Evolutionary conservation across 768 basidiomycete species (phyloP).

Genomic region (Pleurotus pulmonarius): DNA sequence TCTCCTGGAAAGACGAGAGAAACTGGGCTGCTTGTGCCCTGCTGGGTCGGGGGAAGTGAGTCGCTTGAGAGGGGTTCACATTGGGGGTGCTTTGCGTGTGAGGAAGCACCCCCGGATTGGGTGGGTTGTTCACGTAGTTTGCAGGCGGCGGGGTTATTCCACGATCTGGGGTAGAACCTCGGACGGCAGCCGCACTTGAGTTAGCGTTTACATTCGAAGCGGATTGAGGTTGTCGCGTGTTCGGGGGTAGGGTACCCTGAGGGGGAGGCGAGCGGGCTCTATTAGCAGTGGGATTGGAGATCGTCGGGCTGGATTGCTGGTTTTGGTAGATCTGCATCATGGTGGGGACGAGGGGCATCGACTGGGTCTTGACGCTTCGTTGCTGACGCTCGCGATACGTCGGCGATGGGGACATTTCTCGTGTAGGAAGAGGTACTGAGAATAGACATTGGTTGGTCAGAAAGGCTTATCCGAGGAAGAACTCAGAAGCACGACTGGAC

Average conservation of each 20-base stretch:
- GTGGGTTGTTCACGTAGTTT: slow-evolving; percentile 3
- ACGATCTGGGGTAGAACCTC: slow-evolving; percentile 28
- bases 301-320: slow-evolving; percentile 44
- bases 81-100: slow-evolving; percentile 23
- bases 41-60: slow-evolving; percentile 56
- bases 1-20: slow-evolving; percentile 47
- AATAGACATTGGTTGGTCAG: slow-evolving; percentile 20
- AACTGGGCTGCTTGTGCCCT: slow-evolving; percentile 54
- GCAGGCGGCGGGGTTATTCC: slow-evolving; percentile 23
- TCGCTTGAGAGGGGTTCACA: slow-evolving; percentile 30
- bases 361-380: slow-evolving; percentile 54
- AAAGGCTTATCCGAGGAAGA: slow-evolving; percentile 9
- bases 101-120: neutral
- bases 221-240: slow-evolving; percentile 41
- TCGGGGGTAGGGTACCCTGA: slow-evolving; percentile 29
- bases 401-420: slow-evolving; percentile 50
- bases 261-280: slow-evolving; percentile 34
- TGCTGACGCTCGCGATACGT: slow-evolving; percentile 40
- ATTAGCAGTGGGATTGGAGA: slow-evolving; percentile 25
- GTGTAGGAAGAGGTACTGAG: slow-evolving; percentile 21
- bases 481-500: slow-evolving; percentile 8
- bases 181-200: slow-evolving; percentile 10
- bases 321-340: slow-evolving; percentile 43
- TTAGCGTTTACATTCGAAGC: slow-evolving; percentile 21
- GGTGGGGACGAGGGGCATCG: slow-evolving; percentile 59